phyloP scores from a whole-genome alignment of 345 rosid species.

The Euphorbia lathyris region DNA sequence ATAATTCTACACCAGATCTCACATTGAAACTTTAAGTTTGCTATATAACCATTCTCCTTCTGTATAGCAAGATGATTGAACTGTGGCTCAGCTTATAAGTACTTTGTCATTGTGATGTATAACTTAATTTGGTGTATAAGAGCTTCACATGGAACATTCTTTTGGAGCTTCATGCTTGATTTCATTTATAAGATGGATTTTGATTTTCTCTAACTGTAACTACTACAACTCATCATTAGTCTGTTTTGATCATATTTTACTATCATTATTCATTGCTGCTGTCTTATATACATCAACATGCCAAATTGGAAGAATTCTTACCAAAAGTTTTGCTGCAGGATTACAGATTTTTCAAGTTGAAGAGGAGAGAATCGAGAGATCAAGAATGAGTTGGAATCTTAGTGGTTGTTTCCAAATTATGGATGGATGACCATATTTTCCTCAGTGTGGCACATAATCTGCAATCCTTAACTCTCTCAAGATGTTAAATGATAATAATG shows the following conservation, averaged over 20 bases:
- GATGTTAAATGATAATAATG: too few relatives aligned
- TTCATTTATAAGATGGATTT: slow-evolving; percentile 12
- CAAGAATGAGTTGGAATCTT: too few relatives aligned
- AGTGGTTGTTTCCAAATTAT: too few relatives aligned
- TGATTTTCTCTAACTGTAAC: slow-evolving; percentile 3
- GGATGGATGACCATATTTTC: too few relatives aligned
- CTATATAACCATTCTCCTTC: not conserved
- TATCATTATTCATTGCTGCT: too few relatives aligned
- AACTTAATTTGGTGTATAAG: slow-evolving; percentile 2
- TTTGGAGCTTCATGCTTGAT: slow-evolving; percentile 13
- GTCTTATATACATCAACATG: too few relatives aligned
- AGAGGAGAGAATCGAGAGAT: too few relatives aligned
- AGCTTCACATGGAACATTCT: slow-evolving; percentile 17
- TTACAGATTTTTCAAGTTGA: too few relatives aligned
- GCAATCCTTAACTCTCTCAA: too few relatives aligned
- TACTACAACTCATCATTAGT: slow-evolving; percentile 5
- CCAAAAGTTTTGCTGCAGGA: too few relatives aligned
- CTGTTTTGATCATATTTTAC: not conserved
- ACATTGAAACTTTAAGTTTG: slow-evolving; percentile 53
- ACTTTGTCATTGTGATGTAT: slow-evolving; percentile 10
- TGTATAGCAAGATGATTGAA: slow-evolving; percentile 20
- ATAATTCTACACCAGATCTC: slow-evolving; percentile 52
- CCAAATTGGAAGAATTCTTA: too few relatives aligned
- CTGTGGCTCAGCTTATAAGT: not conserved
- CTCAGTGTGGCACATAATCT: too few relatives aligned